These are phyloP conservation scores for Rhododendron henanense DNA, from an alignment of 148 eudicot species.

Conservation along the genomic window DNA sequence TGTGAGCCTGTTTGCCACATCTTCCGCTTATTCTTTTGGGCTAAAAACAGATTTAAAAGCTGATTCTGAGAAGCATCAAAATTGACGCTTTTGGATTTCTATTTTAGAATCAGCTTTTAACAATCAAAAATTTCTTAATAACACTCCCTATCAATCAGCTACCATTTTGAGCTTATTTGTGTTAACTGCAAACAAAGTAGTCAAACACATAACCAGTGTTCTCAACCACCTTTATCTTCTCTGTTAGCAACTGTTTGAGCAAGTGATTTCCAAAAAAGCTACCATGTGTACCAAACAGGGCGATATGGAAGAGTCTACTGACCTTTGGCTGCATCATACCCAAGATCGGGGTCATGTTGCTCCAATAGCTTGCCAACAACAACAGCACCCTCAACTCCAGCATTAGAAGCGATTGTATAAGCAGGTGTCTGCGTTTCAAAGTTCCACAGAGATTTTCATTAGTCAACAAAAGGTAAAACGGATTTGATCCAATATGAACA, in stretches of 20 bases:
- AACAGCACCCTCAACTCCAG: conserved; percentile 94
- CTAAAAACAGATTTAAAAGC: not conserved
- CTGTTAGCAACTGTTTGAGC: not conserved
- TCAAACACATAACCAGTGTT: not conserved
- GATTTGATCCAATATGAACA: not conserved
- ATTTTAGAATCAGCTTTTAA: not conserved
- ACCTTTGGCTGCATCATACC: conserved; percentile 98
- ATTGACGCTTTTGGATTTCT: not conserved
- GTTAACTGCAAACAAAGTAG: not conserved
- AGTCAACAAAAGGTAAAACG: no score
- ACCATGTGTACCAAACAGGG: not conserved
- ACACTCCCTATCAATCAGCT: not conserved
- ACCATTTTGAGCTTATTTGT: not conserved
- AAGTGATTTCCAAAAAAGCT: not conserved
- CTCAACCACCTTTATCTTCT: not conserved
- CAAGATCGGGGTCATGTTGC: conserved; percentile 73
- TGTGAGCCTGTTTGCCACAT: not conserved
- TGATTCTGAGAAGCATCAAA: not conserved
- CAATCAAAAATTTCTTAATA: not conserved
- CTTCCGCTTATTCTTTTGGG: not conserved
- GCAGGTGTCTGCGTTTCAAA: conserved; percentile 47
- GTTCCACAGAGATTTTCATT: not conserved
- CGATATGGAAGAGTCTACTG: not conserved
- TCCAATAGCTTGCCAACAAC: conserved; percentile 83
- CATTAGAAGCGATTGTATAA: conserved; percentile 75